Base-by-base conservation (phyloP, 2,329 filamentous ascomycete species). In the Exophiala calicioides region DNA sequence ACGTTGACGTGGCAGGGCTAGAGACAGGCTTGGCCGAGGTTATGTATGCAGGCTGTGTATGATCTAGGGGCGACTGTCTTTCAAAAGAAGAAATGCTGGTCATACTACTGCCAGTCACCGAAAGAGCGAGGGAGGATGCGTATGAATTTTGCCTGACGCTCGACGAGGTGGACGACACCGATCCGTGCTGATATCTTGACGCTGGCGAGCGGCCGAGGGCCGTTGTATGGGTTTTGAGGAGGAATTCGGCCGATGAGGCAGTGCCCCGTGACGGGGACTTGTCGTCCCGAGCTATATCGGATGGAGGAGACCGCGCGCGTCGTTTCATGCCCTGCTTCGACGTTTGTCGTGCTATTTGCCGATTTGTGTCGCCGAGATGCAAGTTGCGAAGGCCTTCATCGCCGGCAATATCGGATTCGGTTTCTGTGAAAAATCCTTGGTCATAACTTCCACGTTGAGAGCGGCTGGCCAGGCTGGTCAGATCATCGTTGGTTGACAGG, bases 111-210 rank as follows among this genome's bases (percentile, higher is more conserved):
- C 77, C 77, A 52, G 67, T 66, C 56, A 79, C 70, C 13, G 82
- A 85, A 15, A 84, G 65, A 7, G 73, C 75, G 46, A 75, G 71
- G 5, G 79, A 80, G 5, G 82, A 85, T 9, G 80, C 77, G 58
- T 83, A 78, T 1, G 82, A 86, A 20, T 77, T 77, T 34, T 77
- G 81, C 53, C 80, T 77, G 50, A 78, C 74, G 36, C 77, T 69
- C 4, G 81, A 85, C n/a, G 81, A 81, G 6, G 75, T 73, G n/a
- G 83, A 84, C 4, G 83, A 86, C 18, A 84, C 64, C 16, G 82
- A 85, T 35, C 80, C 78, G 58, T 81, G 76, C 47, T 49, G 35
- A 61, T 79, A 80, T 32, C 74, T 72, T 20, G 74, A 73, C 35
- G 72, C 70, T 20, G 78, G 73, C 12, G 78, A 77, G 26, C 74